Evolutionary conservation across 306 rosid genomes (phyloP).

Genomic region (Cyamopsis tetragonoloba): DNA sequence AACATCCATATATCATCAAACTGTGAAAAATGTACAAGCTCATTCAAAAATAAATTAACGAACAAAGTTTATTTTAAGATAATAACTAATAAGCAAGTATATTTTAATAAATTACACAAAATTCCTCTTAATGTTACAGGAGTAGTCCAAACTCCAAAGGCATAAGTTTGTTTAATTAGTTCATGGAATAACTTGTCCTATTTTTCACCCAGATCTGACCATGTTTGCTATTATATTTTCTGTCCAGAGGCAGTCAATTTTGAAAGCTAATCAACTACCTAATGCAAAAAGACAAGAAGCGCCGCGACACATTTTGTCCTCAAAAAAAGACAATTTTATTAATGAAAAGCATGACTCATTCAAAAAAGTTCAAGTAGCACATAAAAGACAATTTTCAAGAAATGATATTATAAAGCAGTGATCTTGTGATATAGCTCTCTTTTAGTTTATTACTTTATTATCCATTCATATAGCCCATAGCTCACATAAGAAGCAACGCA

Average conservation of each 20-base stretch:
- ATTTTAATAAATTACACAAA: slow-evolving; percentile 8
- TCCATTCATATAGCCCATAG: background rate
- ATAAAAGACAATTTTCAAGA: background rate
- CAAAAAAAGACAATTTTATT: background rate
- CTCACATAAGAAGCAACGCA: background rate
- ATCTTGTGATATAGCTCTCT: background rate
- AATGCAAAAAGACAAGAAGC: background rate
- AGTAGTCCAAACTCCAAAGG: slow-evolving; percentile 5
- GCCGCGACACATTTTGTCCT: background rate
- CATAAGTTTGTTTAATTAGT: slow-evolving; percentile 8
- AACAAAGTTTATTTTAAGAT: slow-evolving; percentile 7
- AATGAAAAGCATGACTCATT: background rate
- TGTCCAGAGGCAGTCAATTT: background rate
- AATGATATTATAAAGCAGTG: background rate
- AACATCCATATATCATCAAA: slow-evolving; percentile 8
- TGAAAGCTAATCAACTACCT: background rate
- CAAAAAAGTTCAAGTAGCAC: background rate
- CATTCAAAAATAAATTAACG: background rate
- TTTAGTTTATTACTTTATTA: background rate
- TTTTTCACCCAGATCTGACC: background rate
- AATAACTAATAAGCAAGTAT: background rate
- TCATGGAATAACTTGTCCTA: slow-evolving; percentile 14
- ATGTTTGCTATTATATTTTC: slow-evolving; percentile 2
- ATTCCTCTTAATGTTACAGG: background rate
- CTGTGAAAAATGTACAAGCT: slow-evolving; percentile 3